These are phyloP conservation scores for Polychaeton citri DNA, from an alignment of 2,329 filamentous ascomycete genomes.

Conservation along the genomic window DNA sequence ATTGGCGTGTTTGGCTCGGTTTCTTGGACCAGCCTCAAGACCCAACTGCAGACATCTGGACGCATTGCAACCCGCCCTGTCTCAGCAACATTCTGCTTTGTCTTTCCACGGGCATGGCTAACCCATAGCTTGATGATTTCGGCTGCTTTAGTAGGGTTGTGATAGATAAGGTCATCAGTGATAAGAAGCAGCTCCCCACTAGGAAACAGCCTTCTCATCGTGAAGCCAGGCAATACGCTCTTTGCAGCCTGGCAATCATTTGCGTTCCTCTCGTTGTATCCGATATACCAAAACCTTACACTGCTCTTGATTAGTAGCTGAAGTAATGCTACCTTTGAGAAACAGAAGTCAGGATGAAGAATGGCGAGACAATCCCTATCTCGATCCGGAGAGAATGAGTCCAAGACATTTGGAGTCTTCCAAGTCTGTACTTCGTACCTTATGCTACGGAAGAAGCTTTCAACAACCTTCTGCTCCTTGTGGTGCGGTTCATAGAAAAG, in stretches of 20 bases:
- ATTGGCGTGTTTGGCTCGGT: not conserved
- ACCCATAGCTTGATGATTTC: conserved; percentile 24
- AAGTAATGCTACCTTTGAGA: no score
- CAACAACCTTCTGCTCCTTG: not conserved
- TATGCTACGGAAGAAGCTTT: conserved; percentile 8
- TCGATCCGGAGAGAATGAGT: no score
- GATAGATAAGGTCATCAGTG: conserved; percentile 30
- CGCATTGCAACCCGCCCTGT: not conserved
- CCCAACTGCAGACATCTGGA: not conserved
- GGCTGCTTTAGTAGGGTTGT: conserved; percentile 23
- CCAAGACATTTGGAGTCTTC: no score
- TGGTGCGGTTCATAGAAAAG: not conserved
- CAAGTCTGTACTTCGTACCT: no score
- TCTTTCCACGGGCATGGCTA: conserved; percentile 15
- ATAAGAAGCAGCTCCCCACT: conserved; percentile 27
- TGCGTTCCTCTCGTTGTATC: no score
- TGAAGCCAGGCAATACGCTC: no score
- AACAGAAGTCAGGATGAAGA: no score
- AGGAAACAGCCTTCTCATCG: conserved; percentile 22
- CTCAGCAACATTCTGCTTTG: not conserved
- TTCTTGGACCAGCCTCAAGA: not conserved
- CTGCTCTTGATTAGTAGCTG: no score
- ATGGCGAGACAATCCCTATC: no score
- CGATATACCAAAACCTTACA: no score
- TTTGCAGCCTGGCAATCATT: no score